Evolutionary conservation across 2,329 filamentous ascomycete species (phyloP).

Genomic region (Thyridium curvatum): DNA sequence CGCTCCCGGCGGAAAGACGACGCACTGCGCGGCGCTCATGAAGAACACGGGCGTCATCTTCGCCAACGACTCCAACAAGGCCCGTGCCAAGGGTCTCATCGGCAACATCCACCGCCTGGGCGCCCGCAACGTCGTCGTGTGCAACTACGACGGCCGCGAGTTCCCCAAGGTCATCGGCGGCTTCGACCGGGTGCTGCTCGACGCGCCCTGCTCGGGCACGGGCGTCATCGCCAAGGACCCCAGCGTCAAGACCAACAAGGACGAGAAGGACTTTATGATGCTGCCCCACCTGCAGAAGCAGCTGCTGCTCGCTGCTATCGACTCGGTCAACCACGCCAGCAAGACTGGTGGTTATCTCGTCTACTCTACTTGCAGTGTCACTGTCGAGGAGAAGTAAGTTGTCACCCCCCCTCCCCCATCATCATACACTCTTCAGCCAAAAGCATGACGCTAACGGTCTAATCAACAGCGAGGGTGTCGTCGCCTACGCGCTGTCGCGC

Average conservation of each 20-base stretch:
- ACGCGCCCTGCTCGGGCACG: constrained; percentile 93
- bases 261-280: constrained; percentile 86
- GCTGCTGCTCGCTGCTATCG: constrained; percentile 84
- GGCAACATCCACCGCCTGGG: constrained; percentile 96
- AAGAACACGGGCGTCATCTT: constrained; percentile 94
- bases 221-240: constrained; percentile 97
- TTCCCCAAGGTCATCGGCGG: constrained; percentile 94
- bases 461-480: constrained; percentile 70
- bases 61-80: constrained; percentile 93
- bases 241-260: constrained; percentile 97
- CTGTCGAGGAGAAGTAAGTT: constrained; percentile 67
- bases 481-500: constrained; percentile 87
- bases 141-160: constrained; percentile 88
- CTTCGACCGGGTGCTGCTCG: constrained; percentile 89
- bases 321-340: constrained; percentile 84
- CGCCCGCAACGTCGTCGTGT: constrained; percentile 89
- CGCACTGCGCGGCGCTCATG: constrained; percentile 94
- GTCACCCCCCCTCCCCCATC: not conserved
- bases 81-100: constrained; percentile 91
- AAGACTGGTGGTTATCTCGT: constrained; percentile 94
- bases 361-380: constrained; percentile 94
- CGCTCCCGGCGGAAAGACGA: constrained; percentile 93
- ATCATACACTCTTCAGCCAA: constrained; percentile 6
- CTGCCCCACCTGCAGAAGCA: constrained; percentile 95
- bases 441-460: not conserved